Evolutionary conservation across 495 filamentous ascomycete species (phyloP), one percentile per base, ranked within the genome.

Genomic region (Podospora pseudopauciseta): DNA sequence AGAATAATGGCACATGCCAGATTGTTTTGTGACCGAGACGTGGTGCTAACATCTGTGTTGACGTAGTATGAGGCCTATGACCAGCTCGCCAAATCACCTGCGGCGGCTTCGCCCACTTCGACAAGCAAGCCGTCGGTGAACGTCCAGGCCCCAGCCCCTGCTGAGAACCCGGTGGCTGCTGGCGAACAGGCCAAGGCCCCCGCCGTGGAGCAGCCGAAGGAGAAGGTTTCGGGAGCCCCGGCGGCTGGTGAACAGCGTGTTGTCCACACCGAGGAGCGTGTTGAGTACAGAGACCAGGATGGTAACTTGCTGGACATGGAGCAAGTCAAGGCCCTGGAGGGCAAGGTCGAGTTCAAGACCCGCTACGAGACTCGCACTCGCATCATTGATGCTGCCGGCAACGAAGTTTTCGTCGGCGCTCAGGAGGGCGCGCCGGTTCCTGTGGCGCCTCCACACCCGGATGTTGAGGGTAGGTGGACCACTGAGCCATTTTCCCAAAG

Each of bases 281-380:
- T 97, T 68, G 95, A 99, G 79, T 99, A 96, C 79, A 89, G 95
- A 57, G 95, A 99, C 75, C 92, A 98, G 75, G 82, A 96, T 70
- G 95, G 95, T 63, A 97, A 97, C 72, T 73, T 98, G 55, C 84
- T 99, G 23, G 83, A 94, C 71, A 88, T 91, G 68, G 88, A 90
- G 72, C 87, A 97, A 69, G 94, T 99, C 58, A 87, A 90, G 71
- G 89, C 87, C 1, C 86, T 99, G 28, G 85, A 90, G 73, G 95
- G 94, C 72, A 94, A 97, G 80, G 93, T 98, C 28, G 90, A 91
- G 68, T 97, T 98, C 80, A 89, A 94, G 77, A 99, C 95, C 7
- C 88, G 89, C 65, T 97, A 97, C 74, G 94, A 97, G 81, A 96
- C 94, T 11, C 86, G 90, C 65, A 96, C 93, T 19, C 88, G 91